phyloP scores from a whole-genome alignment of 2,329 filamentous ascomycete species.

The Verticillium dahliae region DNA sequence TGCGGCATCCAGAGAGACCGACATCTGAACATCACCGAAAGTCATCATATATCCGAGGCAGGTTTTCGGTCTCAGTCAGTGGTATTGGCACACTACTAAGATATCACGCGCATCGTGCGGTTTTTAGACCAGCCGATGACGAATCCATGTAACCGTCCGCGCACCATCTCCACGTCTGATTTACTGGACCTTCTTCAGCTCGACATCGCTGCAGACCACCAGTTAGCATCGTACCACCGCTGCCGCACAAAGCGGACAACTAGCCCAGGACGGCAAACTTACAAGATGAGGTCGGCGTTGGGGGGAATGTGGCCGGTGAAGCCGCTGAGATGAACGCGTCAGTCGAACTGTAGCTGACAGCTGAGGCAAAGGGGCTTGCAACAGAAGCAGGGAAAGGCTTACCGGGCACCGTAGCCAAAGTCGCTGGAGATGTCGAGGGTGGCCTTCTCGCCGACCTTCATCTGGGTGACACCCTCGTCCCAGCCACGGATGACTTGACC shows the following conservation, averaged over 20 bases:
- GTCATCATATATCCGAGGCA: no score
- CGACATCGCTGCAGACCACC: constrained; percentile 49
- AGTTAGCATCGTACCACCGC: not conserved
- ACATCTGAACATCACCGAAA: no score
- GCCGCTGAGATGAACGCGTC: constrained; percentile 44
- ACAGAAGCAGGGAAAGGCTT: constrained; percentile 23
- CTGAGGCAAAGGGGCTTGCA: not conserved
- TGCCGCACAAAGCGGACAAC: not conserved
- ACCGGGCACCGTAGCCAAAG: constrained; percentile 58
- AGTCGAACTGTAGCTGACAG: not conserved
- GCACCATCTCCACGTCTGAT: not conserved
- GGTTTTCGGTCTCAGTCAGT: not conserved
- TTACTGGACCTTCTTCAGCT: constrained; percentile 58
- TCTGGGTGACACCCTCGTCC: constrained; percentile 78
- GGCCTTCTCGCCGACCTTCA: constrained; percentile 88
- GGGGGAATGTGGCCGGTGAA: constrained; percentile 74
- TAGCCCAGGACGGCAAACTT: constrained; percentile 34
- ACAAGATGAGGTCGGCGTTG: constrained; percentile 77
- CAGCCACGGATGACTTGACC: constrained; percentile 83
- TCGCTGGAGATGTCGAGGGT: constrained; percentile 73
- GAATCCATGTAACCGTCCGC: not conserved
- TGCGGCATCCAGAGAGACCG: no score
- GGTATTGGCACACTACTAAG: not conserved
- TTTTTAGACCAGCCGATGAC: not conserved
- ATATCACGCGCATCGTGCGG: not conserved